Percentiles rank a stretch among this genome's conserved stretches.
phyloP scores from a whole-genome alignment of 179 eudicot species.

The Spinacia oleracea region DNA sequence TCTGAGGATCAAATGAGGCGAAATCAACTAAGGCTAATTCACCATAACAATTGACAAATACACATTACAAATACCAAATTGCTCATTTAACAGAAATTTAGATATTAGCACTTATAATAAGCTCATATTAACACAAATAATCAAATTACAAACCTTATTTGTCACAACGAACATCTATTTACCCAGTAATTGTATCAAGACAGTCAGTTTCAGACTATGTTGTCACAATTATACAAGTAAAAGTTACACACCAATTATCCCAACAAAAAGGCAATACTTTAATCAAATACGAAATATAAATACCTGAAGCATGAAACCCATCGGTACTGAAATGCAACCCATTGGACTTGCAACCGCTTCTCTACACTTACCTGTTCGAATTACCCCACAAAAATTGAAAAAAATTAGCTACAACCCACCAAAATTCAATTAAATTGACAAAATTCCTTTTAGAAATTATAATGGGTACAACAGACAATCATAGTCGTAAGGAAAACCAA shows the following conservation, averaged over 20 bases:
- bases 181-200: neutral
- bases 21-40: neutral
- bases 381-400: neutral
- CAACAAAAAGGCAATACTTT: neutral
- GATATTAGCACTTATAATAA: neutral
- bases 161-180: neutral
- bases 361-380: conserved; percentile 10
- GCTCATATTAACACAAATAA: neutral
- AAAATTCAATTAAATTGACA: neutral
- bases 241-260: neutral
- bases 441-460: neutral
- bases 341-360: conserved; percentile 16
- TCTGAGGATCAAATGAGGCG: conserved; percentile 17
- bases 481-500: neutral
- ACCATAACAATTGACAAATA: neutral
- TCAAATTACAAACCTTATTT: neutral
- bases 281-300: neutral
- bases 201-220: neutral
- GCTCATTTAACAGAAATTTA: neutral
- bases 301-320: conserved; percentile 28
- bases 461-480: neutral
- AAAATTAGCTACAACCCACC: neutral
- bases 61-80: conserved; percentile 2
- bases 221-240: neutral
- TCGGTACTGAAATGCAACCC: conserved; percentile 28